These are phyloP conservation scores for Corchorus capsularis DNA, from an alignment of 345 rosid genomes.

Conservation along the genomic window DNA sequence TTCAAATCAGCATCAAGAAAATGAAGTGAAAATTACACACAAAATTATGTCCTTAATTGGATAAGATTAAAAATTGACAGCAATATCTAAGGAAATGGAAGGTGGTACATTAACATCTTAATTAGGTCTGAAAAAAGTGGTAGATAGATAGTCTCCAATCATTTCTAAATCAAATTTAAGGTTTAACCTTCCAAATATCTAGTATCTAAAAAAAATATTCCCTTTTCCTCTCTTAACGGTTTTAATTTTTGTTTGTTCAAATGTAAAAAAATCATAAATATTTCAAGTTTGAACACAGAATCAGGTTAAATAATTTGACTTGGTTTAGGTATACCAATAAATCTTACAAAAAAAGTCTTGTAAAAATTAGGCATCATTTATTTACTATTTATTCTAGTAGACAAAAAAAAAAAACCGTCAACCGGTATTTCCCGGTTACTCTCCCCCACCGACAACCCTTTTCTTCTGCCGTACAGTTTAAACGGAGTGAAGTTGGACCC, in stretches of 20 bases:
- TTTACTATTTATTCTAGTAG: too few species aligned
- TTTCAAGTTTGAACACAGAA: background rate
- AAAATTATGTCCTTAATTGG: too few species aligned
- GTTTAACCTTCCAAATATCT: background rate
- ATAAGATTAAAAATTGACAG: background rate
- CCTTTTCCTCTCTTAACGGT: background rate
- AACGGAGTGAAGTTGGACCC: background rate
- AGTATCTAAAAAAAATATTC: background rate
- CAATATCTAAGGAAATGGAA: background rate
- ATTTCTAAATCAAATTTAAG: too few species aligned
- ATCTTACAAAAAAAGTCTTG: slow-evolving; percentile 21
- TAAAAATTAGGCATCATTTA: background rate
- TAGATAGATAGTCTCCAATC: background rate
- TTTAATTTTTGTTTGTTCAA: background rate
- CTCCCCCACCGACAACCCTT: slow-evolving; percentile 37
- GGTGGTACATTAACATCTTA: background rate
- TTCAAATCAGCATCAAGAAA: too few species aligned
- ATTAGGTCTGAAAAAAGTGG: background rate
- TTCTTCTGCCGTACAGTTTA: background rate
- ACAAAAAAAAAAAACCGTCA: background rate
- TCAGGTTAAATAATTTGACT: background rate
- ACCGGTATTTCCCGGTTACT: slow-evolving; percentile 38
- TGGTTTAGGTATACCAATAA: slow-evolving; percentile 29
- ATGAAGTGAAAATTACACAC: too few species aligned
- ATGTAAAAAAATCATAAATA: background rate